Evolutionary conservation across 768 basidiomycete genomes (phyloP).

Genomic region (Cystoderma amianthinum): DNA sequence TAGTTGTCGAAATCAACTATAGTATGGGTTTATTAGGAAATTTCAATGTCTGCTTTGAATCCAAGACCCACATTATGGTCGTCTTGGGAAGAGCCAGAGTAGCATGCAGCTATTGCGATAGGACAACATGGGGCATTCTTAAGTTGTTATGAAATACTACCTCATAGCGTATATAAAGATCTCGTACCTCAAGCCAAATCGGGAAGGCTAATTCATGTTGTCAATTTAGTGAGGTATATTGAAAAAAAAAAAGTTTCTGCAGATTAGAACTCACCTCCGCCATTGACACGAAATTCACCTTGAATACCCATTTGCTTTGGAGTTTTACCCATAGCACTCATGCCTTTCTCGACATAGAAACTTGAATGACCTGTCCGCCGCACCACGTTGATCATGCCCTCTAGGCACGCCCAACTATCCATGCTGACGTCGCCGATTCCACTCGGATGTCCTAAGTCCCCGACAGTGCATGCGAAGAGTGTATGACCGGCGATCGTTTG

Average conservation of each 20-base stretch:
- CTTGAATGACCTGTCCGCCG: constrained; percentile 78
- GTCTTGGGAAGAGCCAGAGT: constrained; percentile 76
- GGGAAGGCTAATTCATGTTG: constrained; percentile 83
- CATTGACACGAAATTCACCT: constrained; percentile 56
- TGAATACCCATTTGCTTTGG: constrained; percentile 67
- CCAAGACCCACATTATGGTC: constrained; percentile 60
- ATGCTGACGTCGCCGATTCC: constrained; percentile 72
- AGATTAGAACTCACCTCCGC: constrained; percentile 57
- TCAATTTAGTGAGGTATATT: no score
- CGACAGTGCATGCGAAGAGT: constrained; percentile 78
- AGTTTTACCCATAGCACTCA: constrained; percentile 77
- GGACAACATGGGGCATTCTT: constrained; percentile 83
- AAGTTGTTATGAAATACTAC: constrained; percentile 1
- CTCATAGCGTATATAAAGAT: neutral
- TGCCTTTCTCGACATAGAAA: constrained; percentile 82
- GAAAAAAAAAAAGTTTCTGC: neutral
- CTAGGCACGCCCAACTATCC: constrained; percentile 74
- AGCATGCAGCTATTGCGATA: constrained; percentile 71
- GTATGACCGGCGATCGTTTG: constrained; percentile 76
- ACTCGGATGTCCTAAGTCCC: constrained; percentile 61
- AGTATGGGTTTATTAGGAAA: neutral
- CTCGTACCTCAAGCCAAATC: constrained; percentile 70
- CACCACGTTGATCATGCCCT: constrained; percentile 77
- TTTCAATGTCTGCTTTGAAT: constrained; percentile 1
- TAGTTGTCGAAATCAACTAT: constrained; percentile 56